Base-by-base conservation (phyloP, 805 yeast genomes). In the Blastobotrys americana region DNA sequence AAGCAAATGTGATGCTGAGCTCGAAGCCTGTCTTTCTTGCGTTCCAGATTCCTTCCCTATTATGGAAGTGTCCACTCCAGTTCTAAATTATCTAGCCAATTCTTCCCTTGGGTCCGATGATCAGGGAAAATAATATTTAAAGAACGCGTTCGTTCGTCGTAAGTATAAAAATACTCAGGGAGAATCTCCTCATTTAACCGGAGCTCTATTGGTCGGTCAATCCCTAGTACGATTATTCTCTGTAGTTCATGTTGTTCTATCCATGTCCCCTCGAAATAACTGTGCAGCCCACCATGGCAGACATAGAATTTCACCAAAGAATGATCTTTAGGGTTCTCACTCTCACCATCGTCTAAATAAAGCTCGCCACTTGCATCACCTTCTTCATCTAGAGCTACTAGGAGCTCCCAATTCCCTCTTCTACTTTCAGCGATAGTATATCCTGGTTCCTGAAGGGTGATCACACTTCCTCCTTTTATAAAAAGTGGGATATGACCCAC, bases 341-440 rank as follows among this genome's bases (percentile, higher is more conserved):
- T 70, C 55, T 81, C 85, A n/a, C 93, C 95, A 62, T 87, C 96
- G 61, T 87, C 96, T 38, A 84, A 59, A 58, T 85, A 87, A 25
- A 87, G 61, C 3, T 63, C 61, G 2, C 82, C 82, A 0, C 62
- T 60, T 1, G 86, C 84, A 5, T 55, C 48, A 0, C 77, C 78
- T 1, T 63, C 49, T 2, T 57, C 50, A 36, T 58, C 58, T 15
- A 80, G 68, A 0, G 82, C 84, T 37, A 87, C 63, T 2, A 79
- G 69, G 33, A 87, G 55, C 8, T 39, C 41, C 50, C 50, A 43
- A 6, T 40, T 38, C 3, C 46, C 46, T 20, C 40, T 28, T 28
- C 50, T 36, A 33, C 44, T 31, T 25, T 42, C 47, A 8, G 35
- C 9, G 5, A 40, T 39, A 0, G 89, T 82, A 57, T 78, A 84